phyloP scores from a whole-genome alignment of 2,329 filamentous ascomycete species.

The Dendryphion nanum region DNA sequence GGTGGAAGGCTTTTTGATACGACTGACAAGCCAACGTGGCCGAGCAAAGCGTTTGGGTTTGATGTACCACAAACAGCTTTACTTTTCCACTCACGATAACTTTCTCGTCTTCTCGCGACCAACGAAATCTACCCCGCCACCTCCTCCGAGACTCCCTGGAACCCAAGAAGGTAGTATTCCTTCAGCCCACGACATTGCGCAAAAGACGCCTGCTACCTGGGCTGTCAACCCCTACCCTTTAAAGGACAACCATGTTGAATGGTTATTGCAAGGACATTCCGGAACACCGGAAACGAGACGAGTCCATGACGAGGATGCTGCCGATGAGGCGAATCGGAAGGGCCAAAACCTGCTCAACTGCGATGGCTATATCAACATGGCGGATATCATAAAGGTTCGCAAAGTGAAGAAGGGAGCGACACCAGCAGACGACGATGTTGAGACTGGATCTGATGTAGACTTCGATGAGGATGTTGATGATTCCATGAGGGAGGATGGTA shows the following conservation, averaged over 20 bases:
- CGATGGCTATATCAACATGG: conserved; percentile 65
- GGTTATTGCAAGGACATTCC: conserved; percentile 49
- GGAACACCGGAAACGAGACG: conserved; percentile 46
- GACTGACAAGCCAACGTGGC: conserved; percentile 63
- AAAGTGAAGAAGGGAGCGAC: conserved; percentile 52
- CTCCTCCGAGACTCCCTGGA: conserved; percentile 54
- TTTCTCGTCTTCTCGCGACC: conserved; percentile 63
- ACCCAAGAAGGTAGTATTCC: conserved; percentile 49
- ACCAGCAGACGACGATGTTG: conserved; percentile 53
- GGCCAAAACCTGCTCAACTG: conserved; percentile 57
- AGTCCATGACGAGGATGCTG: conserved; percentile 58
- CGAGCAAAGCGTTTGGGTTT: conserved; percentile 57
- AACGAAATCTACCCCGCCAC: conserved; percentile 56
- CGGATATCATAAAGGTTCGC: conserved; percentile 57
- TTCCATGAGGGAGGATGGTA: conserved; percentile 52
- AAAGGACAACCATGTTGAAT: conserved; percentile 53
- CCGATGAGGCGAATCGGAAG: conserved; percentile 58
- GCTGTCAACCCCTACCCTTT: conserved; percentile 62
- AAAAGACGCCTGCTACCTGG: conserved; percentile 60
- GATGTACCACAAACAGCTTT: conserved; percentile 64
- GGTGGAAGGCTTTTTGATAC: conserved; percentile 65
- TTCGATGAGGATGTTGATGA: conserved; percentile 52
- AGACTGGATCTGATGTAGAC: conserved; percentile 54
- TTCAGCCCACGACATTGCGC: conserved; percentile 53
- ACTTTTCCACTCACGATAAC: conserved; percentile 64